phyloP scores from a whole-genome alignment of 2,329 filamentous ascomycete species.

The Elsinoe perseae region DNA sequence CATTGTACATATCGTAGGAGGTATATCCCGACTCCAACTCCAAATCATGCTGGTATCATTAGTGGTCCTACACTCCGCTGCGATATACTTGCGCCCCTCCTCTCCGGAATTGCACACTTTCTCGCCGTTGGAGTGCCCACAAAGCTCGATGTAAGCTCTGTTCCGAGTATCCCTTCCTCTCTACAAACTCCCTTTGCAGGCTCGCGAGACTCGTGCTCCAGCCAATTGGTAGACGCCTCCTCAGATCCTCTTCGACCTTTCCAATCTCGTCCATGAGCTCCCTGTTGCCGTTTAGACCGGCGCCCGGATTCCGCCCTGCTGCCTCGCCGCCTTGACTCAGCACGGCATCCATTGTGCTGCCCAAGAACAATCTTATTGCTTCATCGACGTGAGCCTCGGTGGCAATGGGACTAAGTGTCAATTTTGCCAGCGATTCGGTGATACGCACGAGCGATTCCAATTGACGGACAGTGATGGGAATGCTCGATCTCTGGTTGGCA shows the following conservation, averaged over 20 bases:
- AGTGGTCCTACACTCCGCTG: slow-evolving; percentile 50
- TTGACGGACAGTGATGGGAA: slow-evolving; percentile 95
- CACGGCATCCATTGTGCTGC: slow-evolving; percentile 95
- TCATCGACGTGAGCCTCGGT: slow-evolving; percentile 92
- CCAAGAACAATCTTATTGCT: slow-evolving; percentile 91
- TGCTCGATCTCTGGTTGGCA: slow-evolving; percentile 81
- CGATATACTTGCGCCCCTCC: slow-evolving; percentile 68
- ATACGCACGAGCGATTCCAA: slow-evolving; percentile 96
- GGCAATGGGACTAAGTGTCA: slow-evolving; percentile 76
- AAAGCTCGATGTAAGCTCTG: slow-evolving; percentile 76
- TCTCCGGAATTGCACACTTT: slow-evolving; percentile 75
- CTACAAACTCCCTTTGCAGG: slow-evolving; percentile 81
- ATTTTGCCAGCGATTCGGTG: slow-evolving; percentile 88
- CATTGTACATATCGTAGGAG: slow-evolving; percentile 8
- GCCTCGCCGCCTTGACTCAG: slow-evolving; percentile 30
- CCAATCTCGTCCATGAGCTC: slow-evolving; percentile 85
- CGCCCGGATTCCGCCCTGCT: slow-evolving; percentile 58
- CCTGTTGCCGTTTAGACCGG: slow-evolving; percentile 65
- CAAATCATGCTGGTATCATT: neutral
- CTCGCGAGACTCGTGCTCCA: slow-evolving; percentile 90
- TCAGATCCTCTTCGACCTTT: slow-evolving; percentile 82
- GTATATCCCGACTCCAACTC: slow-evolving; percentile 12
- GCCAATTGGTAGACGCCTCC: slow-evolving; percentile 75
- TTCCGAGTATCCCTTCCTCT: slow-evolving; percentile 83
- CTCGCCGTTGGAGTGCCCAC: slow-evolving; percentile 76